Base-by-base conservation (phyloP, 2,329 filamentous ascomycete genomes). In the Phyllosticta citribraziliensis region DNA sequence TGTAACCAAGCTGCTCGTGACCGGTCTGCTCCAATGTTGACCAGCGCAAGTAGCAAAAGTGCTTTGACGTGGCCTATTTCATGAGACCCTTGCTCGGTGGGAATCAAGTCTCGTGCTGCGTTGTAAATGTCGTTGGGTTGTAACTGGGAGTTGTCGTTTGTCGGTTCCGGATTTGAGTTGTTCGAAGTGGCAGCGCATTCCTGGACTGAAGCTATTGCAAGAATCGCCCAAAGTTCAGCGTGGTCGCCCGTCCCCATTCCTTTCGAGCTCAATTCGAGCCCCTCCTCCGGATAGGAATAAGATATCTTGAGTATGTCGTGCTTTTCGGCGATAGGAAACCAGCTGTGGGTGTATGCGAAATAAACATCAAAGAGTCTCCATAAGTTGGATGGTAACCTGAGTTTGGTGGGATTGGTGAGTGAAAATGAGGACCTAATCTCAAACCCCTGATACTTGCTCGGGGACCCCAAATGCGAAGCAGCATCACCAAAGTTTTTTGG, bases 281-380 rank as follows among this genome's bases (percentile, higher is more conserved):
- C 62, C 70, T 77, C 61, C 66, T 78, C 56, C 54, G 79, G 78
- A 66, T 82, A 83, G 6, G 78, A 75, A 66, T 84, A 84, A n/a
- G 80, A 81, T 3, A 79, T 74, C 25, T 80, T 80, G 30, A 87
- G 75, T 4, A 89, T 75, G 52, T 81, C 79, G 56, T 87, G 82
- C 64, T 85, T 87, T 64, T 90, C 85, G 11, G 87, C 77, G 25
- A 92, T 84, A 0, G 88, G 88, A 25, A 92, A 79, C 88, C 88
- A 92, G 58, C 82, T 84, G 69, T 91, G 87, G 0, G 86, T 89
- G 66, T 89, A 89, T 1, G 87, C 83, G 63, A 89, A 88, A 69
- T 90, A 91, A 4, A 88, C 79, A 65, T 91, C 86, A 50, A 91
- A 74, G 3, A 91, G 78, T 2, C 80, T 77, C 76, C 79, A 85